These are phyloP conservation scores for Hypoxylon intermedium DNA, from an alignment of 495 filamentous ascomycete genomes.

Conservation along the genomic window DNA sequence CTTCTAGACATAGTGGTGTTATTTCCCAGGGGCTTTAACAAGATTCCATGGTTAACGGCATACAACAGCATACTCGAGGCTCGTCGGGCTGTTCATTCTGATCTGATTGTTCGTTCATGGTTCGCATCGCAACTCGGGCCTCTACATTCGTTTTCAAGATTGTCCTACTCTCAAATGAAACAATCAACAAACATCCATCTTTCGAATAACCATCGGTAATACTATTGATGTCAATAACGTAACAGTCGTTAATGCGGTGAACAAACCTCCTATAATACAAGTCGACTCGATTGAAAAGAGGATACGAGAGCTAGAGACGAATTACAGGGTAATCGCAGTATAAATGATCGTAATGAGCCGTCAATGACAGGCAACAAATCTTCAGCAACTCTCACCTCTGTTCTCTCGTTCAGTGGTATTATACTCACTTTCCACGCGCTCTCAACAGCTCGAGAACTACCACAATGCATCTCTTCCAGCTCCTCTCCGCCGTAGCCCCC, in stretches of 20 bases:
- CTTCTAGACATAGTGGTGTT: too few relatives aligned
- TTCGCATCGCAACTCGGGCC: neutral
- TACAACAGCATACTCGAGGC: neutral
- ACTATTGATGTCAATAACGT: slow-evolving; percentile 10
- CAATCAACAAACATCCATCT: neutral
- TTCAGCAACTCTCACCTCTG: neutral
- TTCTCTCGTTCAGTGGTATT: neutral
- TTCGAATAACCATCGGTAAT: neutral
- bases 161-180: neutral
- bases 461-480: neutral
- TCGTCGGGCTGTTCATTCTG: neutral
- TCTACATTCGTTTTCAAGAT: neutral
- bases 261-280: too few relatives aligned
- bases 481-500: neutral
- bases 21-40: too few relatives aligned
- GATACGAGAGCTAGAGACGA: too few relatives aligned
- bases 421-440: neutral
- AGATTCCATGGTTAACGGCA: neutral
- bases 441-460: neutral
- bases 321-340: too few relatives aligned
- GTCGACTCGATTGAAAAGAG: too few relatives aligned
- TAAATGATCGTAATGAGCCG: too few relatives aligned
- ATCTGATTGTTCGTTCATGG: too few relatives aligned
- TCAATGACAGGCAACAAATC: too few relatives aligned
- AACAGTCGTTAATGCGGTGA: too few relatives aligned